phyloP scores from a whole-genome alignment of 495 filamentous ascomycete species.

The Entonaema liquescens region DNA sequence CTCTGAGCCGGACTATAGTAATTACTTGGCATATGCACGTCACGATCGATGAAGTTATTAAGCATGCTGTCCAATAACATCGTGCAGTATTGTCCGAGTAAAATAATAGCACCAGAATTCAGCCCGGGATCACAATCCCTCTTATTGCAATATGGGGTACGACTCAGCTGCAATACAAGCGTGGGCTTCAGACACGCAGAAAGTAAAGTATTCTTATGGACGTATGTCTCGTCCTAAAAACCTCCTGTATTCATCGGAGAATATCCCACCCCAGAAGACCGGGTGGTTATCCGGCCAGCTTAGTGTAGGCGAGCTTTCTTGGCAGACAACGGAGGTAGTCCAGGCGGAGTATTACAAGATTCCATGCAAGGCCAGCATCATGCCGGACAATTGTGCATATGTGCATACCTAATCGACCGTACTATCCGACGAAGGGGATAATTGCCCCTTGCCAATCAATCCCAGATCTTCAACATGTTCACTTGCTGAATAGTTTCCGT shows the following conservation, averaged over 20 bases:
- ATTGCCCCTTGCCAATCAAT: slow-evolving; percentile 19
- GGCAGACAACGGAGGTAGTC: slow-evolving; percentile 25
- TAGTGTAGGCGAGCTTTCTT: slow-evolving; percentile 18
- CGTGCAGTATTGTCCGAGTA: not conserved
- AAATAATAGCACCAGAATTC: not conserved
- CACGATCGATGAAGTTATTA: slow-evolving; percentile 6
- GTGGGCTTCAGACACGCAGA: not conserved
- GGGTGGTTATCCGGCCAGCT: not conserved
- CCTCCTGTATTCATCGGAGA: slow-evolving; percentile 15
- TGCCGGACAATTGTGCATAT: slow-evolving; percentile 10
- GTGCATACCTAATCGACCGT: not conserved
- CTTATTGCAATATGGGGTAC: slow-evolving; percentile 14
- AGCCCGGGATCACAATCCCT: not conserved
- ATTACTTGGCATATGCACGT: slow-evolving; percentile 29
- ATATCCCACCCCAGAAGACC: slow-evolving; percentile 25
- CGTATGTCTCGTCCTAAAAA: slow-evolving; percentile 13
- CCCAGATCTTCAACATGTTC: slow-evolving; percentile 10
- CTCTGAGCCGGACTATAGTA: not conserved
- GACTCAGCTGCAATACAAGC: not conserved
- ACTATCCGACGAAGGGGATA: slow-evolving; percentile 6
- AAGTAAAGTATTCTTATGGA: not conserved
- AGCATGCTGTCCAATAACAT: not conserved
- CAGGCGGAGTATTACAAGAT: slow-evolving; percentile 17
- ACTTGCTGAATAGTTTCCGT: slow-evolving; percentile 17
- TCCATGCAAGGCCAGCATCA: slow-evolving; percentile 13